phyloP scores from a whole-genome alignment of 441 rosid genomes.

The Bruguiera hainesii region DNA sequence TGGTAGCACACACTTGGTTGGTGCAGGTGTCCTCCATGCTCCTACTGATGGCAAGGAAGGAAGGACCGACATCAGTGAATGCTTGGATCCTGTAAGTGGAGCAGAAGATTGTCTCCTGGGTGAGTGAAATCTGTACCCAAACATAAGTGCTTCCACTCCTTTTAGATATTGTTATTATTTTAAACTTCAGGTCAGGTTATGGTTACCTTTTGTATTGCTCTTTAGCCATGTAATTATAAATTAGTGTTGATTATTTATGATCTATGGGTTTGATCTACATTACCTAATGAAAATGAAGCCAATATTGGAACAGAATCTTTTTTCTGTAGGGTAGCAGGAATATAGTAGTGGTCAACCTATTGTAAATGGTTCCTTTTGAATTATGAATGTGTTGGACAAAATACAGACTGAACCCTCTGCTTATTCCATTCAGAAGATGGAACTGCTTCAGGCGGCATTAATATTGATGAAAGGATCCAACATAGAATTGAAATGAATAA shows the following conservation, averaged over 20 bases:
- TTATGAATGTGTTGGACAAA: background rate
- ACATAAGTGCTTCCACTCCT: background rate
- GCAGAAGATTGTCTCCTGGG: constrained; percentile 34
- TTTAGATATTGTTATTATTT: too few relatives aligned
- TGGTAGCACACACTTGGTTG: constrained; percentile 19
- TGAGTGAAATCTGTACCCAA: constrained; percentile 24
- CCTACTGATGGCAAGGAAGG: constrained; percentile 19
- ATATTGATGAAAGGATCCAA: constrained; percentile 22
- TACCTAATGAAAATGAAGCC: too few relatives aligned
- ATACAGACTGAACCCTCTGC: constrained; percentile 13
- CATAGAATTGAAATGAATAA: constrained; percentile 26
- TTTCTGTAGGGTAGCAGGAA: background rate
- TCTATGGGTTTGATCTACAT: too few relatives aligned
- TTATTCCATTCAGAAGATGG: constrained; percentile 24
- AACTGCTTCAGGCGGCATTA: constrained; percentile 27
- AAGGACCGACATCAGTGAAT: constrained; percentile 24
- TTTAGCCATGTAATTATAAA: too few relatives aligned
- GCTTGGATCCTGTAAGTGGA: constrained; percentile 22
- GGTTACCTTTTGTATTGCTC: too few relatives aligned
- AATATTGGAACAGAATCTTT: too few relatives aligned
- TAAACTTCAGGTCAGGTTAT: background rate
- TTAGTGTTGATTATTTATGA: too few relatives aligned
- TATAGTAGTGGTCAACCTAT: background rate
- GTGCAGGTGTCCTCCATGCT: constrained; percentile 22
- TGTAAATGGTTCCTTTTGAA: background rate